Evolutionary conservation across 805 yeast genomes (phyloP).

Genomic region (Metschnikowia cerradonensis): DNA sequence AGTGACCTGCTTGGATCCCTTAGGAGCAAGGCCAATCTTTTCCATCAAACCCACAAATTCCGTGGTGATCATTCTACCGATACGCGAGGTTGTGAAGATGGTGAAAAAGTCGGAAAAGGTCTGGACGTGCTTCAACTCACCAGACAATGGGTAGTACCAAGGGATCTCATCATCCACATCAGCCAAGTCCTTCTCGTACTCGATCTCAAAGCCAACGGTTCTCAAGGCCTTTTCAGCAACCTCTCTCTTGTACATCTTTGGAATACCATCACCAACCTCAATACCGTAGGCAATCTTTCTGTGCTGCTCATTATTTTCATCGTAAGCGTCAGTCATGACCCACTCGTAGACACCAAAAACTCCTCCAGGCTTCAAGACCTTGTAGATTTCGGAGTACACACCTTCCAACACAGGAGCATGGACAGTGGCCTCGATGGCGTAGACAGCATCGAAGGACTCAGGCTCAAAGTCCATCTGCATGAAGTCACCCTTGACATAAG

Average conservation of each 20-base stretch:
- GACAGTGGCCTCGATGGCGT: slow-evolving; percentile 97
- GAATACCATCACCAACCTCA: slow-evolving; percentile 98
- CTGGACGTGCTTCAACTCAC: slow-evolving; percentile 89
- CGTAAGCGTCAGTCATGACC: slow-evolving; percentile 96
- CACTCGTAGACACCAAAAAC: slow-evolving; percentile 97
- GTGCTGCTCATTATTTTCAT: slow-evolving; percentile 81
- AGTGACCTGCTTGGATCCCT: slow-evolving; percentile 85
- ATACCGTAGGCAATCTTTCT: slow-evolving; percentile 95
- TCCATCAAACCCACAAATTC: slow-evolving; percentile 78
- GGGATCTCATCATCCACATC: slow-evolving; percentile 79
- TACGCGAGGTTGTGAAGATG: slow-evolving; percentile 76
- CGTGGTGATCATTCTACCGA: slow-evolving; percentile 87
- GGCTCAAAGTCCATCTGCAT: slow-evolving; percentile 98
- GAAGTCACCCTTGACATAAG: slow-evolving; percentile 94
- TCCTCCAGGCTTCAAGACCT: slow-evolving; percentile 97
- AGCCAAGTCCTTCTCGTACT: slow-evolving; percentile 77
- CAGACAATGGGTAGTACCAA: slow-evolving; percentile 96
- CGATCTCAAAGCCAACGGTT: slow-evolving; percentile 82
- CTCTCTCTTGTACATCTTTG: slow-evolving; percentile 83
- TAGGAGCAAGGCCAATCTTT: slow-evolving; percentile 82
- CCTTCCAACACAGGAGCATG: slow-evolving; percentile 97
- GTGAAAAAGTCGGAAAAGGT: slow-evolving; percentile 73
- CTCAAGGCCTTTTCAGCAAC: slow-evolving; percentile 87
- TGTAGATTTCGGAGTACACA: slow-evolving; percentile 90
- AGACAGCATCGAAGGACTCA: slow-evolving; percentile 89